Conservation (phyloP, 2,329 filamentous ascomycete species). For the Celoporthe dispersa region DNA sequence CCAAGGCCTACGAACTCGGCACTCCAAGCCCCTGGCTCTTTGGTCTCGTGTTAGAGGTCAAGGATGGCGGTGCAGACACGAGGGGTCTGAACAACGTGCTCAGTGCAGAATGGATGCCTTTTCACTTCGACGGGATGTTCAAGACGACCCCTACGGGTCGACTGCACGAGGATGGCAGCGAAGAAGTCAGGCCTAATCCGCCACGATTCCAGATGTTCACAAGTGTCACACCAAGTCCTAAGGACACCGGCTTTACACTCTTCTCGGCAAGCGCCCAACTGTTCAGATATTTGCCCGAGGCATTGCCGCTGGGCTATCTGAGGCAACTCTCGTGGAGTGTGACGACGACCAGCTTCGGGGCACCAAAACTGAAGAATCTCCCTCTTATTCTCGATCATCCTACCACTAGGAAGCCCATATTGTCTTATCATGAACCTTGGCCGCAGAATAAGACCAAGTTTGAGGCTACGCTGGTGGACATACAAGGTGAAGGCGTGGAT, state of each 20-base stretch:
- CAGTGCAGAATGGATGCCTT: slow-evolving; percentile 59
- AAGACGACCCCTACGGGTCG: slow-evolving; percentile 48
- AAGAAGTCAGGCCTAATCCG: slow-evolving; percentile 46
- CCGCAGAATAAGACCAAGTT: slow-evolving; percentile 55
- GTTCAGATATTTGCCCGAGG: slow-evolving; percentile 49
- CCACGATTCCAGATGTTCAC: slow-evolving; percentile 60
- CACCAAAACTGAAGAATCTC: slow-evolving; percentile 47
- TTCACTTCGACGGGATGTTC: slow-evolving; percentile 62
- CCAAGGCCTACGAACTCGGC: slow-evolving; percentile 53
- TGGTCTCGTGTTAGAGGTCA: slow-evolving; percentile 55
- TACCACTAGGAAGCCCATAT: slow-evolving; percentile 43
- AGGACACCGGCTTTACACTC: slow-evolving; percentile 56
- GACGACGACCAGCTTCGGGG: slow-evolving; percentile 51
- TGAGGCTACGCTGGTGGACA: slow-evolving; percentile 43
- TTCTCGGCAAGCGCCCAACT: slow-evolving; percentile 57
- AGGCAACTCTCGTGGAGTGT: slow-evolving; percentile 52
- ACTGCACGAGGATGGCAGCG: slow-evolving; percentile 39
- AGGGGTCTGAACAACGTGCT: slow-evolving; percentile 56
- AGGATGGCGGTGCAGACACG: slow-evolving; percentile 50
- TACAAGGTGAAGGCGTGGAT: slow-evolving; percentile 39
- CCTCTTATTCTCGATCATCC: slow-evolving; percentile 52
- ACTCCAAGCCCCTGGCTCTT: slow-evolving; percentile 57
- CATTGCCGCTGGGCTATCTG: slow-evolving; percentile 43
- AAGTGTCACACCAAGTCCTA: slow-evolving; percentile 49
- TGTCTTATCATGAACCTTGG: slow-evolving; percentile 57